Evolutionary conservation across 139 green algal species (phyloP).

Genomic region (Chlorella sp.): DNA sequence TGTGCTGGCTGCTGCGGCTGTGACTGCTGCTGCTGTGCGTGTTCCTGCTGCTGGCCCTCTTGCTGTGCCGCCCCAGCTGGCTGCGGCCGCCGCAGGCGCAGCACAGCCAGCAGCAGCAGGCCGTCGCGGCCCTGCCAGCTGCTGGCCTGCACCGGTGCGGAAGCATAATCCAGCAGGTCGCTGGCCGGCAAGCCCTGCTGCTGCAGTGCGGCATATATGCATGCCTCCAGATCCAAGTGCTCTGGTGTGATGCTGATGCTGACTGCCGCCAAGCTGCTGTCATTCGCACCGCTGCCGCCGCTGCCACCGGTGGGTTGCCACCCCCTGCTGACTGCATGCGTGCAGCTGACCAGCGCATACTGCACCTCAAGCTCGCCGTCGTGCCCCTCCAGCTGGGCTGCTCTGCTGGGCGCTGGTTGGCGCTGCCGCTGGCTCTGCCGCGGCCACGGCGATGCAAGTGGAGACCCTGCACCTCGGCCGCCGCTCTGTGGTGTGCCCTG

Average conservation of each 20-base stretch:
- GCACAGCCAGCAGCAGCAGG: slow-evolving; percentile 27
- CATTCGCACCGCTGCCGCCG: background rate
- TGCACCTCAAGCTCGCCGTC: too few species aligned
- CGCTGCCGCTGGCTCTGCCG: background rate
- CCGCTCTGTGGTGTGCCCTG: background rate
- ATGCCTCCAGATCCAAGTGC: slow-evolving; percentile 16
- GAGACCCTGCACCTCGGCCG: background rate
- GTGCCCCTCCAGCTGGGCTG: too few species aligned
- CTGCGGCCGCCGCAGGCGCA: slow-evolving; percentile 8
- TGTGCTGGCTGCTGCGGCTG: background rate
- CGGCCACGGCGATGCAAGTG: background rate
- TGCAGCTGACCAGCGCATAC: background rate
- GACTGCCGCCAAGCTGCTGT: background rate
- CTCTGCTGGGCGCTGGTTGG: background rate
- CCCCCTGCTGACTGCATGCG: background rate
- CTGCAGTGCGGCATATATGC: slow-evolving; percentile 6
- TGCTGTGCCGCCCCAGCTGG: background rate
- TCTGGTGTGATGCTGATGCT: background rate
- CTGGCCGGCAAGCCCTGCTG: slow-evolving; percentile 2
- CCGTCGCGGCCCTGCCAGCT: background rate
- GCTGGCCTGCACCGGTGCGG: slow-evolving; percentile 11
- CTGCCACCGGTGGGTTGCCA: background rate
- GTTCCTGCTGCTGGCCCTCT: too few species aligned
- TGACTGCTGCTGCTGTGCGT: background rate
- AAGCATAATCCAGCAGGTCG: slow-evolving; percentile 11